Base-by-base conservation (phyloP, 805 yeast species). In the Groenewaldozyma salmanticensis region DNA sequence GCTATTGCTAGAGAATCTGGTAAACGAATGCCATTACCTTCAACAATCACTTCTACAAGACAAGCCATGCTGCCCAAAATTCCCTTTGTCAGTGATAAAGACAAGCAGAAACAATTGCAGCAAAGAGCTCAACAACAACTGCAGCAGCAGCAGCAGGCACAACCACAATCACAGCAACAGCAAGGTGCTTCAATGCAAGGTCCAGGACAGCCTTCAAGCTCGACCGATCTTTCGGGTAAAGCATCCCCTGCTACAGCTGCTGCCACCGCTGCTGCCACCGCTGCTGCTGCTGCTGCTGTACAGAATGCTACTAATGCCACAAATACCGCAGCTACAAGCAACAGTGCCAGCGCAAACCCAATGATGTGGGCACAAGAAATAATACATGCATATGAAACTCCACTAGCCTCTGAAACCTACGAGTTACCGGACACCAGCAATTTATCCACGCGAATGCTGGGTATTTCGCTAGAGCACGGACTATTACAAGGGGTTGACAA, bases 311-410 rank as follows among this genome's bases (percentile, higher is more conserved):
- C 27, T 7, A 15, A 20, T 3, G 18, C 33, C 6, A 7, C 39
- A 5, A 15, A 16, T 20, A 29, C 39, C 21, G 20, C 34, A 9
- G 21, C 18, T 17, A 7, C 39, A 16, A 27, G 32, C 20, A 4
- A 17, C 11, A 22, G 42, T 20, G 33, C 38, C 35, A 39, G 22
- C 41, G 46, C 52, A 34, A 59, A 57, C 42, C 58, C 65, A 4
- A 54, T 51, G 38, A 81, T 81, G 51, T 87, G 96, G 90, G 85
- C 94, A 18, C 95, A 88, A 59, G 97, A 92, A 55, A 84, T 92
- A 15, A 72, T 81, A 40, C 87, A 81, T 53, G 94, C 92, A 3
- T 73, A 85, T 42, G 86, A 83, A 50, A 75, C 92, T 1, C 90
- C 92, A 3, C 67, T 88, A 27, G 73, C 90, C 2, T 67, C 83